Percentiles rank a stretch among this genome's conserved stretches.
Evolutionary conservation across 1,139 yeast species (phyloP).

Genomic region (Saccharomyces uvarum): DNA sequence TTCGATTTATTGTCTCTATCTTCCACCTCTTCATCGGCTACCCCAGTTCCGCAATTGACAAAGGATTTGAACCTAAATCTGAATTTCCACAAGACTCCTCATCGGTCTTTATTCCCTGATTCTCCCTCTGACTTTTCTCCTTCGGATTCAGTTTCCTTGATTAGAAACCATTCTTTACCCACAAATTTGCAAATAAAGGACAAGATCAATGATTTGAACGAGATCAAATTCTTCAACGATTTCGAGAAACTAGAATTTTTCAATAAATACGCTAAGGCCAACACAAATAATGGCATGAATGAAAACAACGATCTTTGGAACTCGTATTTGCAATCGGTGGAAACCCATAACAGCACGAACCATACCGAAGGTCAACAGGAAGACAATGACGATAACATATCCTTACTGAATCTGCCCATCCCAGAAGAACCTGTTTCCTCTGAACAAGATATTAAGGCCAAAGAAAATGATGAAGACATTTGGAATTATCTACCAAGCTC

Average conservation of each 20-base stretch:
- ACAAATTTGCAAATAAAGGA: background rate
- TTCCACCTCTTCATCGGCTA: background rate
- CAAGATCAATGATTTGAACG: background rate
- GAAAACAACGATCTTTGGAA: background rate
- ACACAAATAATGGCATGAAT: background rate
- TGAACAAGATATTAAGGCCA: slow-evolving; percentile 2
- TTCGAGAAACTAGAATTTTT: slow-evolving; percentile 19
- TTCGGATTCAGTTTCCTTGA: background rate
- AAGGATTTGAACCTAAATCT: background rate
- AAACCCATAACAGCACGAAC: background rate
- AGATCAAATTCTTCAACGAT: slow-evolving; percentile 17
- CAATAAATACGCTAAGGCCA: slow-evolving; percentile 11
- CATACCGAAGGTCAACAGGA: background rate
- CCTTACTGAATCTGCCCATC: background rate
- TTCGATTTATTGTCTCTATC: background rate
- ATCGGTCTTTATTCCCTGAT: background rate
- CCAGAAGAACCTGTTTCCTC: background rate
- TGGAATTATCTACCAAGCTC: background rate
- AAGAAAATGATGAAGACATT: slow-evolving; percentile 5
- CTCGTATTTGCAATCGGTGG: background rate
- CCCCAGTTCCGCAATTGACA: background rate
- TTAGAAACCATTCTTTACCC: background rate
- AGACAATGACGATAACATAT: background rate
- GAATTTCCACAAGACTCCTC: background rate
- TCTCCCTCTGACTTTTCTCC: background rate